Conservation (phyloP, 78 protist species). For the Protostelium mycophagum region DNA sequence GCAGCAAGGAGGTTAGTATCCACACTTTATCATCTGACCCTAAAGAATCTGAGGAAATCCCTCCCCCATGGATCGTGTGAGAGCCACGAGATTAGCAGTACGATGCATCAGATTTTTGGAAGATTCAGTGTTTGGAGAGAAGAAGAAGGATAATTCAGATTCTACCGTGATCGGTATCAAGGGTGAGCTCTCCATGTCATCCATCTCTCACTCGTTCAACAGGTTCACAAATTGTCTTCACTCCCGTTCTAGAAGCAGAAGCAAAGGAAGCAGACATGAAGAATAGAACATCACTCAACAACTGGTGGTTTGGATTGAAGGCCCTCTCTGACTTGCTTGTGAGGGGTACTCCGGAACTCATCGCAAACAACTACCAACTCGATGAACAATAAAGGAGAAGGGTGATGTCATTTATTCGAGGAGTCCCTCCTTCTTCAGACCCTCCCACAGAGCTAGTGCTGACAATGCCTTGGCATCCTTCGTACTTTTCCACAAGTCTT, state of each 20-base stretch:
- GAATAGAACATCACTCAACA: neutral
- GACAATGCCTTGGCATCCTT: conserved; percentile 52
- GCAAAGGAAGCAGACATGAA: neutral
- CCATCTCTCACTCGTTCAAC: too few relatives aligned
- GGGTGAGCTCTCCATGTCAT: neutral
- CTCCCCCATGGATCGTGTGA: conserved; percentile 52
- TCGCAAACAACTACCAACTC: neutral
- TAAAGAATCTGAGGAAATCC: conserved; percentile 9
- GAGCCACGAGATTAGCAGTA: conserved; percentile 21
- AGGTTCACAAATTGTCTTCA: neutral
- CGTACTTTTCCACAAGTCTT: conserved; percentile 30
- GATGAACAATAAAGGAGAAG: too few relatives aligned
- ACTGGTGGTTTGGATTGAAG: neutral
- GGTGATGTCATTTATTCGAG: too few relatives aligned
- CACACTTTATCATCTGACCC: neutral
- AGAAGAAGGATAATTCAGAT: neutral
- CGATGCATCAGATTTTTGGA: conserved; percentile 22
- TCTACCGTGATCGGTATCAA: neutral
- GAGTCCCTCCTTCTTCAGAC: conserved; percentile 27
- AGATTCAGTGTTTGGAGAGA: neutral
- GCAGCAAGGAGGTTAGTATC: conserved; percentile 56
- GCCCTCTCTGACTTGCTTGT: neutral
- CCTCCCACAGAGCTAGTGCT: conserved; percentile 34
- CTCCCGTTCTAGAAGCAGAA: neutral
- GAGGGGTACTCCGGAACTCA: neutral